Conservation (phyloP, 495 filamentous ascomycete species). For the Daldinia grandis region DNA sequence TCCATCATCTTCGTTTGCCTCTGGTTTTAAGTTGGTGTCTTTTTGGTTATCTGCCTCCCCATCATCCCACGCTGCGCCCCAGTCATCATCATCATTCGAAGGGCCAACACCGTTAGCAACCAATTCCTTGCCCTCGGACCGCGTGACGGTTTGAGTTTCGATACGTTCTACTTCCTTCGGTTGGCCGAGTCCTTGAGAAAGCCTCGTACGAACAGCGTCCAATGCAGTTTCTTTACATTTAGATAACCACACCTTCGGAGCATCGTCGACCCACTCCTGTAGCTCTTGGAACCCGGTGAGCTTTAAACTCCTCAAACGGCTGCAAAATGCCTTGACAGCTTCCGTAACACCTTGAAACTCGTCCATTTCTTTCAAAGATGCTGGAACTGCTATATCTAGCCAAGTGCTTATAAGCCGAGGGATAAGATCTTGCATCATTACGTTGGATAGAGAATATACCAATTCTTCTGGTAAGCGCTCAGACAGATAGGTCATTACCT, state of each 20-base stretch:
- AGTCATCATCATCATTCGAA: conserved; percentile 54
- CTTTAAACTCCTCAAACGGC: conserved; percentile 64
- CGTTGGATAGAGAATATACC: conserved; percentile 66
- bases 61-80: conserved; percentile 78
- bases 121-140: conserved; percentile 68
- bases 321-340: conserved; percentile 68
- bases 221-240: conserved; percentile 81
- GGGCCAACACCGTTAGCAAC: conserved; percentile 59
- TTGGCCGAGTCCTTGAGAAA: conserved; percentile 68
- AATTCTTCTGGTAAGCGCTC: conserved; percentile 71
- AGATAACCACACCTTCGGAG: conserved; percentile 84
- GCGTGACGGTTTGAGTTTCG: conserved; percentile 80
- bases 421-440: conserved; percentile 72
- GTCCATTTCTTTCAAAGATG: conserved; percentile 71
- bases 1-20: conserved; percentile 36
- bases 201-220: conserved; percentile 72
- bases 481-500: conserved; percentile 71
- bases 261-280: conserved; percentile 80
- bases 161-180: conserved; percentile 78
- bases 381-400: conserved; percentile 78
- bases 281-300: conserved; percentile 76
- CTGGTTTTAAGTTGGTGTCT: conserved; percentile 53
- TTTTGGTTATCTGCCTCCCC: conserved; percentile 46
- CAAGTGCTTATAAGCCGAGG: conserved; percentile 73
- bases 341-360: conserved; percentile 72